Evolutionary conservation across 2,329 filamentous ascomycete genomes (phyloP), one percentile per base, ranked within the genome.

Genomic region (Aureobasidium zeae): DNA sequence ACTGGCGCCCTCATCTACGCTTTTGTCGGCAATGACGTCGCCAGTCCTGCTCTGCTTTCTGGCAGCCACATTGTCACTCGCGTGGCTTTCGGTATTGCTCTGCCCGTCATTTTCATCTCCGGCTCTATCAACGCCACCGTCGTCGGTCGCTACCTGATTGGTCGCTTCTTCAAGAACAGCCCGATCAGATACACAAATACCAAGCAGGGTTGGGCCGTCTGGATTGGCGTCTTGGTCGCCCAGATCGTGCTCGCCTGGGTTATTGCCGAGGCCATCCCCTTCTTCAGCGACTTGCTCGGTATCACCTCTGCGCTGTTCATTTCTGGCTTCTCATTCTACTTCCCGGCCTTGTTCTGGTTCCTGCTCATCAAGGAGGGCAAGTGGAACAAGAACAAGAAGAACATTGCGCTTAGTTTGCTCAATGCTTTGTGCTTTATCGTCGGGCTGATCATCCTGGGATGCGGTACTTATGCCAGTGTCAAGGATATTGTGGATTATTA

Each of bases 91-190:
- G 82, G 79, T 24, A 66, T 86, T 48, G 81, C 81, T 0, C 69
- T 83, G 2, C 81, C 81, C 5, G 84, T 83, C 43, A 85, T 85
- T 48, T 70, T 86, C 48, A 77, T 86, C 46, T 78, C 80, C 0
- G 82, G 81, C 44, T 79, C 82, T 8, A 81, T 86, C 52, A 83
- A 84, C 58, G 79, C 74, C 16, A 79, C 57, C 0, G 58, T 62
- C 9, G 57, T 57, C 1, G 55, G 53, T 4, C 55, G 57, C 51
- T 83, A 82, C 56, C 67, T 85, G 51, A 83, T 83, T 53, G 63
- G 76, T 3, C 73, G 80, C 21, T 57, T 79, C 6, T 83, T 82
- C 64, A 64, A 69, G 15, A 71, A 74, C 48, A 78, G 73, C 6
- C 50, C 55, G 16, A 64, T 66, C 51, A 69, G 74, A 52, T 57